Evolutionary conservation across 2,329 filamentous ascomycete species (phyloP), one percentile per base, ranked within the genome.

Genomic region (Trichoderma afroharzianum): DNA sequence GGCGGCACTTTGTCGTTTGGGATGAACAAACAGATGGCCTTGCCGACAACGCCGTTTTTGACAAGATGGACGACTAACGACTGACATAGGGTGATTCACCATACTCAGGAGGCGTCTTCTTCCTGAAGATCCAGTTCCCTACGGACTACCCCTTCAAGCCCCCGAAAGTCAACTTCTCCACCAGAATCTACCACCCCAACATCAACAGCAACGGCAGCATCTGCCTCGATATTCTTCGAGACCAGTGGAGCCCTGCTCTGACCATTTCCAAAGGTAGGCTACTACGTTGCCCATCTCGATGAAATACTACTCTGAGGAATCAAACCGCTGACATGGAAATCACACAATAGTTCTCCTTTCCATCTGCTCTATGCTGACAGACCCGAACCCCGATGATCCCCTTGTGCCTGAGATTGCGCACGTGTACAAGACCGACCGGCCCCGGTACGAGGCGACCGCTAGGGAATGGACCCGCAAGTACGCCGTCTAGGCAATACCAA

Each of bases 121-220:
- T 99, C 91, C 90, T 99, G 76, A 92, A 93, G 78, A 99, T 99
- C 81, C 94, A 98, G 86, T 98, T 99, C 88, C 96, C 96, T 77
- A 99, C 96, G 88, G 96, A 99, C 88, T 99, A 99, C 85, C 96
- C 96, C 55, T 99, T 99, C 90, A 99, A 99, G 92, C 96, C 96
- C 74, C 96, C 96, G 78, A 99, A 99, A 90, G 95, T 99, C 85
- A 98, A 98, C 92, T 99, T 99, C 90, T 98, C 94, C 79, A 99
- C 96, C 76, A 93, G 95, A 82, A 98, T 99, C 87, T 99, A 99
- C 84, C 96, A 99, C 87, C 96, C 96, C 80, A 99, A 99, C 87
- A 99, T 99, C 94, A 99, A 99, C 91, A 97, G 94, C 77, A 98
- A 98, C 84, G 96, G 96, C 84, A 98, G 95, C 85, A 99, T 99